Conservation (phyloP, 2,329 filamentous ascomycete genomes). For the Sclerotinia borealis region DNA sequence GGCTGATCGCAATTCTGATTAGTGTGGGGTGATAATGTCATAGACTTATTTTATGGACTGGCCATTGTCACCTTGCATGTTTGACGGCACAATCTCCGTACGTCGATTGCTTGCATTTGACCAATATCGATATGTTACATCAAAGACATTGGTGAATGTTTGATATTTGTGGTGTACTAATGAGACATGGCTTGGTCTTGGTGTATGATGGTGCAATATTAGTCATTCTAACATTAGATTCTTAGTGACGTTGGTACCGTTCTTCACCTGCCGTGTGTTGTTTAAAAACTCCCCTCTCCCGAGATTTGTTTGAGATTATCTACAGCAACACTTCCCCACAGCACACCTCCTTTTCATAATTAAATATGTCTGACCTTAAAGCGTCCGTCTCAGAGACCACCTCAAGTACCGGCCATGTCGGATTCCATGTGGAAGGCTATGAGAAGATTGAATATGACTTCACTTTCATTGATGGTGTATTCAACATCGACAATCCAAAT, state of each 20-base stretch:
- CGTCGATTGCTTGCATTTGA: slow-evolving; percentile 3
- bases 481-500: slow-evolving; percentile 53
- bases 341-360: background rate
- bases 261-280: background rate
- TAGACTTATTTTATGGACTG: background rate
- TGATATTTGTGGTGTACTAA: background rate
- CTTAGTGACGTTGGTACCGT: background rate
- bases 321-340: background rate
- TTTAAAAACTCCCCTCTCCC: background rate
- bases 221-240: background rate
- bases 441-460: slow-evolving; percentile 75
- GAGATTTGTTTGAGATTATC: background rate
- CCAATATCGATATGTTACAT: slow-evolving; percentile 2
- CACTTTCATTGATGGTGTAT: slow-evolving; percentile 64
- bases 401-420: slow-evolving; percentile 35
- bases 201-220: slow-evolving; percentile 1
- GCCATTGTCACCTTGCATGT: background rate
- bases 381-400: slow-evolving; percentile 58
- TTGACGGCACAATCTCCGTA: background rate
- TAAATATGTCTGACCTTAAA: slow-evolving; percentile 62
- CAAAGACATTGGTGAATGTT: background rate
- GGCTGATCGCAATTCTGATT: background rate
- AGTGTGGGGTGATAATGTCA: slow-evolving; percentile 5
- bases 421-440: slow-evolving; percentile 66
- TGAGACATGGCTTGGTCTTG: background rate